These are phyloP conservation scores for Colletotrichum falcatum DNA, from an alignment of 2,329 filamentous ascomycete species.

Conservation along the genomic window DNA sequence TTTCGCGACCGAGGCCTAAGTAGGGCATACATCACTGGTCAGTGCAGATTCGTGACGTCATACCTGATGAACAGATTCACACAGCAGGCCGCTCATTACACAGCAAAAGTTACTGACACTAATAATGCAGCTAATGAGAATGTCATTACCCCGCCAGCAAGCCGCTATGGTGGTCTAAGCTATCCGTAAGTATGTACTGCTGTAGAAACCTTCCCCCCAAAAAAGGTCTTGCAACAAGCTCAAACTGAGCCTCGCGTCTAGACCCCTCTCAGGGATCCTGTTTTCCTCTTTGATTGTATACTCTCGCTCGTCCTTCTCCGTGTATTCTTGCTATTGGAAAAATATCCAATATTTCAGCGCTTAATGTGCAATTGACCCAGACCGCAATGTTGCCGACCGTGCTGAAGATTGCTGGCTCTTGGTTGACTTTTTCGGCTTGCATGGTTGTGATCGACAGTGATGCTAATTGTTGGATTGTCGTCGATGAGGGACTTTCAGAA, in stretches of 20 bases:
- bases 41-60: slow-evolving; percentile 17
- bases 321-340: neutral
- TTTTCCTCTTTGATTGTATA: no score
- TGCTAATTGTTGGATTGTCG: neutral
- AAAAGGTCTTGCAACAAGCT: neutral
- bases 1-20: neutral
- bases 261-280: neutral
- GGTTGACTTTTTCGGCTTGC: neutral
- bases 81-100: neutral
- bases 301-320: neutral
- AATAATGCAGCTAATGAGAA: neutral
- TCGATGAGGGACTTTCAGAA: neutral
- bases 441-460: neutral
- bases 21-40: neutral
- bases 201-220: no score
- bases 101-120: neutral
- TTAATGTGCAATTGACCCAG: neutral
- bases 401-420: neutral
- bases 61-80: neutral
- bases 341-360: neutral
- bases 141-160: neutral
- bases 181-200: neutral
- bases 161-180: slow-evolving; percentile 4
- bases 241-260: neutral
- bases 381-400: no score